Conservation (phyloP, 495 filamentous ascomycete genomes). For the Clavariopsis aquatica region DNA sequence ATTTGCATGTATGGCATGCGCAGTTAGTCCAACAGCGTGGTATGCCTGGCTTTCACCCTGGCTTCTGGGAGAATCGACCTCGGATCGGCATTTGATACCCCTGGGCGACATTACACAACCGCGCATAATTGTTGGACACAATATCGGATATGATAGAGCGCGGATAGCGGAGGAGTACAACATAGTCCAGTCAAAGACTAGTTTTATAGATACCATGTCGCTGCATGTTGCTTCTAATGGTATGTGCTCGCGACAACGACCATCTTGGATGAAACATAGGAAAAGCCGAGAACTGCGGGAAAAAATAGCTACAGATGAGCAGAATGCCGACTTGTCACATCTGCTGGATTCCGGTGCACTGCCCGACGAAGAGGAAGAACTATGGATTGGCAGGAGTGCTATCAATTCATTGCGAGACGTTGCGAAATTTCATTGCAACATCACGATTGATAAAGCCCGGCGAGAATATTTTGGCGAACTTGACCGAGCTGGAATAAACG, state of each 20-base stretch:
- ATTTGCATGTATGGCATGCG: slow-evolving; percentile 95
- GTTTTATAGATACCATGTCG: slow-evolving; percentile 97
- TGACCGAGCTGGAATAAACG: slow-evolving; percentile 65
- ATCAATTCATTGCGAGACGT: slow-evolving; percentile 95
- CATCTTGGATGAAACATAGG: slow-evolving; percentile 93
- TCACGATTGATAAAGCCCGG: slow-evolving; percentile 86
- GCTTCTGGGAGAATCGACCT: slow-evolving; percentile 81
- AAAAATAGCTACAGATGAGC: slow-evolving; percentile 69
- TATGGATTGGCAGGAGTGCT: slow-evolving; percentile 93
- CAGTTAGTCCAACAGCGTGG: slow-evolving; percentile 82
- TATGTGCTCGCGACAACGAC: slow-evolving; percentile 96
- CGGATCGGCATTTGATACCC: slow-evolving; percentile 77
- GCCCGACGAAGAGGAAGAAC: slow-evolving; percentile 79
- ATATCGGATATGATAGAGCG: slow-evolving; percentile 93
- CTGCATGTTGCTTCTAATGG: slow-evolving; percentile 97
- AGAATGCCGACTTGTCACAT: slow-evolving; percentile 67
- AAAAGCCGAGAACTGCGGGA: slow-evolving; percentile 85
- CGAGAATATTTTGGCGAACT: slow-evolving; percentile 86
- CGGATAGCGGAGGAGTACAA: slow-evolving; percentile 88
- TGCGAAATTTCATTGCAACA: slow-evolving; percentile 90
- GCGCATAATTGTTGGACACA: slow-evolving; percentile 87
- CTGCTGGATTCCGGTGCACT: slow-evolving; percentile 65
- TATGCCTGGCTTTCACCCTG: slow-evolving; percentile 98
- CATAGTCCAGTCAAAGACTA: slow-evolving; percentile 75
- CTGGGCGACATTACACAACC: slow-evolving; percentile 70